These are phyloP conservation scores for Nigrospora sphaerica DNA, from an alignment of 2,329 filamentous ascomycete genomes.

Conservation along the genomic window DNA sequence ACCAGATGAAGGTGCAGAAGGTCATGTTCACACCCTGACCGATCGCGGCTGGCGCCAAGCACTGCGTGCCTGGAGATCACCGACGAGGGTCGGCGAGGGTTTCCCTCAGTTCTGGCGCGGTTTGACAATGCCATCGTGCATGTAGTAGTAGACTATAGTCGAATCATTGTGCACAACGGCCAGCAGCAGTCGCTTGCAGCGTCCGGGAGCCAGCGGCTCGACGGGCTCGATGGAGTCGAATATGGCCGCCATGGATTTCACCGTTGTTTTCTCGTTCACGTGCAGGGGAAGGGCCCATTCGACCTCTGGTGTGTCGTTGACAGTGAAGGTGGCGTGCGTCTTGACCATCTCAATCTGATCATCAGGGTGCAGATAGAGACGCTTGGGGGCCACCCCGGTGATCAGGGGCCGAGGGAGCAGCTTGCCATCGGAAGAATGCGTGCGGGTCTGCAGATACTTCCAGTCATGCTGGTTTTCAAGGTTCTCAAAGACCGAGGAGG, in stretches of 20 bases:
- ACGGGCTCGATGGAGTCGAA: constrained; percentile 54
- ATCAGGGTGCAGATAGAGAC: constrained; percentile 74
- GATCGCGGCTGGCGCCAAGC: background rate
- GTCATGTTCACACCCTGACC: constrained; percentile 55
- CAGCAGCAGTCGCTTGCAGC: constrained; percentile 63
- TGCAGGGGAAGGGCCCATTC: constrained; percentile 77
- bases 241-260: constrained; percentile 57
- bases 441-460: constrained; percentile 52
- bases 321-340: constrained; percentile 43
- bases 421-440: constrained; percentile 24
- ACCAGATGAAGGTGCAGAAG: constrained; percentile 68
- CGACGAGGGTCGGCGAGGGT: background rate
- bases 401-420: constrained; percentile 56
- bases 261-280: constrained; percentile 64
- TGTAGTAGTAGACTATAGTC: constrained; percentile 76
- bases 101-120: constrained; percentile 65
- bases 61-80: background rate
- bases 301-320: constrained; percentile 45
- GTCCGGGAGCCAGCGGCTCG: constrained; percentile 34
- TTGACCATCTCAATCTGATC: constrained; percentile 70
- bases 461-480: constrained; percentile 71
- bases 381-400: constrained; percentile 64
- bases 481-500: constrained; percentile 59
- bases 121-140: constrained; percentile 83
- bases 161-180: constrained; percentile 74